Percentiles rank a stretch among this genome's conserved stretches.
phyloP scores from a whole-genome alignment of 139 green algal genomes.

The Zygnema circumcarinatum region DNA sequence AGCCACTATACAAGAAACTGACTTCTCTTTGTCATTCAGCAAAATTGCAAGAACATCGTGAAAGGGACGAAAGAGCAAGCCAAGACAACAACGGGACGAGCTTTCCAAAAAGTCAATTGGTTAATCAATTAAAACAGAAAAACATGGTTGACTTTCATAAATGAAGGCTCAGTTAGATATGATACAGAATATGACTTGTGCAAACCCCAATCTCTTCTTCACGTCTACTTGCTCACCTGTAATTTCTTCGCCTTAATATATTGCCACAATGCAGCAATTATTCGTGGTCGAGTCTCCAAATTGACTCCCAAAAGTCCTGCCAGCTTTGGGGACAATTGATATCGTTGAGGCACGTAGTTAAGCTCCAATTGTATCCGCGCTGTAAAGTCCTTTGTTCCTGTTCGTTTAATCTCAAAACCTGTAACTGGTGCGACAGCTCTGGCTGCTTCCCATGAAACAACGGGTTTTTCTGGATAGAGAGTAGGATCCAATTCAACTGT shows the following conservation, averaged over 20 bases:
- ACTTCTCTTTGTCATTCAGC: too few species aligned
- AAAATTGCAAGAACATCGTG: too few species aligned
- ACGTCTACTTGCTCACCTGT: too few species aligned
- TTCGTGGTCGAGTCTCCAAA: slow-evolving; percentile 43
- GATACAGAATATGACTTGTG: too few species aligned
- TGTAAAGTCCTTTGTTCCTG: slow-evolving; percentile 55
- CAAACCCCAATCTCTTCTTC: too few species aligned
- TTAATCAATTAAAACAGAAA: too few species aligned
- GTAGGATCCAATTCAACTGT: slow-evolving; percentile 61
- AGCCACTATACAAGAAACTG: too few species aligned
- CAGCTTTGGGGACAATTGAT: slow-evolving; percentile 31
- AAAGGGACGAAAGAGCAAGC: too few species aligned
- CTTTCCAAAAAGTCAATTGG: too few species aligned
- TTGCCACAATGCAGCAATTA: slow-evolving; percentile 61
- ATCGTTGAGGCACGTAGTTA: slow-evolving; percentile 55
- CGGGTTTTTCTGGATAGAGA: slow-evolving; percentile 42
- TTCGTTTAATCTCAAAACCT: slow-evolving; percentile 67
- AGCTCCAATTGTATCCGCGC: slow-evolving; percentile 63
- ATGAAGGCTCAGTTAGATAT: too few species aligned
- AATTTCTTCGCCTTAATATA: slow-evolving; percentile 53
- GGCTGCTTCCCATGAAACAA: slow-evolving; percentile 60
- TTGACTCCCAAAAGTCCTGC: slow-evolving; percentile 39
- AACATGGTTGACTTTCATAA: too few species aligned
- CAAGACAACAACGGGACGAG: too few species aligned
- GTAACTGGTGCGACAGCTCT: slow-evolving; percentile 37